Percentiles rank a stretch among this genome's conserved stretches.
phyloP scores from a whole-genome alignment of 345 rosid genomes.

The Corchorus capsularis region DNA sequence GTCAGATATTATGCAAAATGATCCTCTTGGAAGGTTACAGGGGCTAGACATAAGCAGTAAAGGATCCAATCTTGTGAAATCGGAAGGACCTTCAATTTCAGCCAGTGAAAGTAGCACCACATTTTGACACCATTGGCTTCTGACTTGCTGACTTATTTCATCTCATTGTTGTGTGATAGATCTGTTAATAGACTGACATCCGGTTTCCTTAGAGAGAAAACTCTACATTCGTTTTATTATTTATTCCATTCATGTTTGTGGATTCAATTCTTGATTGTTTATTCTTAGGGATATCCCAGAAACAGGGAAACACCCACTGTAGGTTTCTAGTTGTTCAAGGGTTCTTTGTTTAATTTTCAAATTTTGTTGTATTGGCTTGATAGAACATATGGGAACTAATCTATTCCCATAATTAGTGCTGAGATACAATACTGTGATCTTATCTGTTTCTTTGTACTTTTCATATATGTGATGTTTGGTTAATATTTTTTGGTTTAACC shows the following conservation, averaged over 20 bases:
- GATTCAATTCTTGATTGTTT: neutral
- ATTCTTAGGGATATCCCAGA: neutral
- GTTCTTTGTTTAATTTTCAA: conserved; percentile 1
- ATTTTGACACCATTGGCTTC: conserved; percentile 31
- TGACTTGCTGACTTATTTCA: conserved; percentile 28
- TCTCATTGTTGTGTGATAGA: conserved; percentile 28
- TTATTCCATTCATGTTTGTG: conserved; percentile 16
- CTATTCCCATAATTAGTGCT: neutral
- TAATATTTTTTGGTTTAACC: neutral
- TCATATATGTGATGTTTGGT: neutral
- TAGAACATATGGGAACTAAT: neutral
- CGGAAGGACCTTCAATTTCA: conserved; percentile 64
- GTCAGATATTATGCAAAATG: conserved; percentile 44
- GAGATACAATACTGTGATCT: neutral
- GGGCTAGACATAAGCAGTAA: conserved; percentile 64
- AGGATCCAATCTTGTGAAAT: conserved; percentile 48
- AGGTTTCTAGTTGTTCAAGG: neutral
- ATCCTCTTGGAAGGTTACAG: conserved; percentile 43
- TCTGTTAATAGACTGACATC: conserved; percentile 35
- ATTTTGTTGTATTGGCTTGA: neutral
- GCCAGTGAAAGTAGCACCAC: conserved; percentile 69
- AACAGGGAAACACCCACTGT: neutral
- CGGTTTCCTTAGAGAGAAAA: conserved; percentile 14
- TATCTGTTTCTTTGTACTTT: neutral
- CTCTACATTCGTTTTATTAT: conserved; percentile 10